phyloP scores from a whole-genome alignment of 257 asterid species.

The Scutellaria barbata region DNA sequence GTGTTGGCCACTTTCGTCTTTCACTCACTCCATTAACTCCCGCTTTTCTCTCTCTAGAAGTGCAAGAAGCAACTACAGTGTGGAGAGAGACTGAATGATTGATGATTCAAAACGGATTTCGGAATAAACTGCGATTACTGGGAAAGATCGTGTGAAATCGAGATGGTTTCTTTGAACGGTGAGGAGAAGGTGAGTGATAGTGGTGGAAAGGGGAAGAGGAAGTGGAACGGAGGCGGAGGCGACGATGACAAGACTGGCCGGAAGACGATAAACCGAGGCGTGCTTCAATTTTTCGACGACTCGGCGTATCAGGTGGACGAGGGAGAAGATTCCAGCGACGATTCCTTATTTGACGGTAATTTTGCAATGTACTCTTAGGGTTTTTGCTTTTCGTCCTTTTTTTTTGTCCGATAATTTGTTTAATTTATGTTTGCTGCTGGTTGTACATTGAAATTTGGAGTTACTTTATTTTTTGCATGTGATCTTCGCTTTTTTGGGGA shows the following conservation, averaged over 20 bases:
- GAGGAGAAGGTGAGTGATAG: constrained; percentile 73
- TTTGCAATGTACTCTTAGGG: constrained; percentile 20
- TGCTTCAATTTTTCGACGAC: constrained; percentile 71
- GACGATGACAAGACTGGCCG: constrained; percentile 61
- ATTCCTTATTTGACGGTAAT: constrained; percentile 51
- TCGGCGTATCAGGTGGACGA: constrained; percentile 63
- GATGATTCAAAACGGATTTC: neutral
- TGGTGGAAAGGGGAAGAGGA: constrained; percentile 66
- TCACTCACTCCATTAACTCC: neutral
- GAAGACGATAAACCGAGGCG: constrained; percentile 60
- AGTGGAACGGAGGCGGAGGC: constrained; percentile 37
- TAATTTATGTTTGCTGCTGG: neutral
- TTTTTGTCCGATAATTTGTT: constrained; percentile 7
- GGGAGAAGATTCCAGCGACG: constrained; percentile 59
- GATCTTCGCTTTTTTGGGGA: neutral
- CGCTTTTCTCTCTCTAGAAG: constrained; percentile 25
- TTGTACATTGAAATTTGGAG: constrained; percentile 1
- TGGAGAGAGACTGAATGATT: too few species aligned
- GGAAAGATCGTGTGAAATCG: constrained; percentile 4
- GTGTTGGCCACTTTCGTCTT: constrained; percentile 1
- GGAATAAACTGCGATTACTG: neutral
- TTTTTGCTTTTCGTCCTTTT: neutral
- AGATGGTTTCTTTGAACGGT: constrained; percentile 74
- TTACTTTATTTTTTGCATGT: constrained; percentile 5
- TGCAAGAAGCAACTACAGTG: constrained; percentile 24